A percentile compares a stretch with the other conserved stretches of the same genome.
phyloP scores from a whole-genome alignment of 1,284 basidiomycete genomes.

The Acaromyces ingoldii region DNA sequence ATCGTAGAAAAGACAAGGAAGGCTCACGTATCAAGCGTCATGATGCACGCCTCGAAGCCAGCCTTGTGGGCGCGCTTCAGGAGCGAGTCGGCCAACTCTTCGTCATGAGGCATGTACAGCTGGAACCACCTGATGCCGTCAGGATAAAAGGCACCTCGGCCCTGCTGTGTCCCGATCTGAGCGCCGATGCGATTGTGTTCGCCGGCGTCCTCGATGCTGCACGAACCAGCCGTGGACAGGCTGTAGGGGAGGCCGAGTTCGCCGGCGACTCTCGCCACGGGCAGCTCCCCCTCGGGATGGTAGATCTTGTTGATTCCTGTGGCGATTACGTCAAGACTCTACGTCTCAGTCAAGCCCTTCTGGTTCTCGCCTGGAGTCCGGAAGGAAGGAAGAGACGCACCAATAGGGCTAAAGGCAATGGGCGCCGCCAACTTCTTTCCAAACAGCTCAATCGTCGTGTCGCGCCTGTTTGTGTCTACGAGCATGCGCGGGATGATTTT shows the following conservation, averaged over 20 bases:
- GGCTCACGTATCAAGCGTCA: constrained; percentile 62
- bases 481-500: constrained; percentile 8
- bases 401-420: constrained; percentile 67
- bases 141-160: constrained; percentile 46
- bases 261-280: constrained; percentile 63
- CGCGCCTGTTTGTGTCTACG: constrained; percentile 60
- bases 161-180: constrained; percentile 1
- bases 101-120: constrained; percentile 64
- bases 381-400: constrained; percentile 52
- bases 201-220: constrained; percentile 69
- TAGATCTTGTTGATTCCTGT: constrained; percentile 57
- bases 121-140: constrained; percentile 69
- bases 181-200: constrained; percentile 58
- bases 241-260: constrained; percentile 65
- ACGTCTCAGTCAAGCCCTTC: no score
- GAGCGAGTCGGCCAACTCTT: constrained; percentile 53
- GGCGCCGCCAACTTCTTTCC: constrained; percentile 65
- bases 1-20: background rate
- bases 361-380: background rate
- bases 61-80: constrained; percentile 57
- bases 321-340: no score
- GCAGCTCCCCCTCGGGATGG: constrained; percentile 65
- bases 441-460: constrained; percentile 61
- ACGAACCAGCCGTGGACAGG: constrained; percentile 66
- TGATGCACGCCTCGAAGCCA: constrained; percentile 55